These are phyloP conservation scores for Leccinum rimulosum DNA, from an alignment of 768 basidiomycete species.

Conservation along the genomic window DNA sequence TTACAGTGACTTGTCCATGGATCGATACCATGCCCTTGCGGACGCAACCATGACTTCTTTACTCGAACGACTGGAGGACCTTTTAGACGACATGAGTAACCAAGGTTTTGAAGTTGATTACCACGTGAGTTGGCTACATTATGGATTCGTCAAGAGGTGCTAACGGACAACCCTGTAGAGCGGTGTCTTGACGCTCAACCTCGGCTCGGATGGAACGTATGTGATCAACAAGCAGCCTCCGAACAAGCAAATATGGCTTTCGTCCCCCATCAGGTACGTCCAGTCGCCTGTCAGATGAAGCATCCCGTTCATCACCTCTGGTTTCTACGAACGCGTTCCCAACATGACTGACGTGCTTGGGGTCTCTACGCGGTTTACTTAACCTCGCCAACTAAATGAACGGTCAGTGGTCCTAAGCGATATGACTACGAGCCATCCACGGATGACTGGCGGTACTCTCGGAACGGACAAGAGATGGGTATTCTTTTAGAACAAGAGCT, in stretches of 20 bases:
- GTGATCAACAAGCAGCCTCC: conserved; percentile 98
- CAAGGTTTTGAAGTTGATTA: conserved; percentile 83
- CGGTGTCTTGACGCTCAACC: conserved; percentile 82
- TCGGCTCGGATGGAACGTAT: conserved; percentile 81
- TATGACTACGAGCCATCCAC: conserved; percentile 67
- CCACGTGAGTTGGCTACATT: conserved; percentile 50
- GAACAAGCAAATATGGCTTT: conserved; percentile 96
- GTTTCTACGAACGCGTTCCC: neutral
- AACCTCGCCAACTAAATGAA: conserved; percentile 2
- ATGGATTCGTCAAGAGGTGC: neutral
- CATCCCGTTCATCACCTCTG: conserved; percentile 2
- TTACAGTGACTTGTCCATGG: conserved; percentile 51
- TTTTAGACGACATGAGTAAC: conserved; percentile 60
- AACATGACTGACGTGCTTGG: neutral
- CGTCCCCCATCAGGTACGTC: conserved; percentile 77
- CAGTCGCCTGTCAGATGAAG: neutral
- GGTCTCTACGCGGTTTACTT: neutral
- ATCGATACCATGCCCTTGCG: conserved; percentile 67
- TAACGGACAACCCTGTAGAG: conserved; percentile 47
- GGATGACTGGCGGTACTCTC: conserved; percentile 72
- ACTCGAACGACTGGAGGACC: conserved; percentile 68
- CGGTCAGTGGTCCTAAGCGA: conserved; percentile 81
- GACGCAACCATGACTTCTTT: conserved; percentile 77
- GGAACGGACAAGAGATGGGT: conserved; percentile 62
- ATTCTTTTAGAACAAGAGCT: conserved; percentile 71